Percentiles rank a stretch among this genome's conserved stretches.
These are phyloP conservation scores for Chytriomyces hyalinus DNA, from an alignment of 192 early-diverging fungal species.

Conservation along the genomic window DNA sequence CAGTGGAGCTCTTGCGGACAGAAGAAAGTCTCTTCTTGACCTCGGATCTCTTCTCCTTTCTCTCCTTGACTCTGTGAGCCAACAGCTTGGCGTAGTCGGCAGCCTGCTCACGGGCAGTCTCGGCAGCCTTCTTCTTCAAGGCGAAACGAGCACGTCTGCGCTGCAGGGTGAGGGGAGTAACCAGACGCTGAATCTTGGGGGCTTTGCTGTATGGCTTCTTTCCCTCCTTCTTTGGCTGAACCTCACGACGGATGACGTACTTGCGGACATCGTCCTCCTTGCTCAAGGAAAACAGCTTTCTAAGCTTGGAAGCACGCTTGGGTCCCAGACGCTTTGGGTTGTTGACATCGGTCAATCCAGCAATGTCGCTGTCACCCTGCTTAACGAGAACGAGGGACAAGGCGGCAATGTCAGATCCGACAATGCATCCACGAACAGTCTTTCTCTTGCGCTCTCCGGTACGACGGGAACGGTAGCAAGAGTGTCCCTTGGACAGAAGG, in stretches of 20 bases:
- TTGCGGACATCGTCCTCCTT: constrained; percentile 99
- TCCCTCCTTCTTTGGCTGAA: constrained; percentile 78
- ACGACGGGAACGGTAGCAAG: constrained; percentile 97
- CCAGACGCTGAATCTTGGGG: constrained; percentile 97
- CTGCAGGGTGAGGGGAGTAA: constrained; percentile 96
- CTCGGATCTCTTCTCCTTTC: constrained; percentile 83
- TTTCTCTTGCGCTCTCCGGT: constrained; percentile 99
- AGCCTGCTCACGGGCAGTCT: constrained; percentile 80
- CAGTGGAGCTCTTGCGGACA: constrained; percentile 57
- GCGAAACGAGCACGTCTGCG: constrained; percentile 89
- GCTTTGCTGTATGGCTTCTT: constrained; percentile 97
- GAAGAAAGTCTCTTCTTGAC: constrained; percentile 76
- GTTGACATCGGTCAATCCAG: constrained; percentile 90
- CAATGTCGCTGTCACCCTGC: constrained; percentile 95
- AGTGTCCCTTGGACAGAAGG: constrained; percentile 87
- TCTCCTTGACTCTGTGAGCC: constrained; percentile 92
- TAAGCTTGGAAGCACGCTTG: constrained; percentile 98
- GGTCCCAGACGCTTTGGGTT: constrained; percentile 98
- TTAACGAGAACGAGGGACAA: constrained; percentile 94
- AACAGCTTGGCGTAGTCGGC: constrained; percentile 78
- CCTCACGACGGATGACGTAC: constrained; percentile 98
- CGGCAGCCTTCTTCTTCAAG: constrained; percentile 84
- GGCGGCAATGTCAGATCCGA: constrained; percentile 90
- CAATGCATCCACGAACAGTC: constrained; percentile 99
- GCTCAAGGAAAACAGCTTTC: constrained; percentile 98